Evolutionary conservation across 2,329 filamentous ascomycete genomes (phyloP), one percentile per base, ranked within the genome.

Genomic region (Coniochaeta sp.): DNA sequence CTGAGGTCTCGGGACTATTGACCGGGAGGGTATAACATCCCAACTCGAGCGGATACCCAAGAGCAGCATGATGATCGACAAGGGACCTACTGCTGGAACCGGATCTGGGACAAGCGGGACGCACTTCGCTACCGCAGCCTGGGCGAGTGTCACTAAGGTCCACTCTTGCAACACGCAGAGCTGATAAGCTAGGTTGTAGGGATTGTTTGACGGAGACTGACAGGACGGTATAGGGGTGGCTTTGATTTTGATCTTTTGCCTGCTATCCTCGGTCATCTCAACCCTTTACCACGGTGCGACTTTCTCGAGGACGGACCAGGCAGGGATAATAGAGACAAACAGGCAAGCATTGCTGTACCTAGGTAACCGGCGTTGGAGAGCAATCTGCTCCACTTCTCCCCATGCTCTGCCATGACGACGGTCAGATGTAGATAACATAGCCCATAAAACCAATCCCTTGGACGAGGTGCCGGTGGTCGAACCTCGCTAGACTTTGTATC

Each of bases 81-180:
- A 57, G 60, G 59, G 59, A 57, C 56, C 59, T 58, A 58, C 60
- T 60, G 56, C 47, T 55, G 60, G 58, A 59, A 62, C 57, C 34
- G 63, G 62, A 69, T 67, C 61, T 62, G 62, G 62, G 62, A 63
- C 59, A 62, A 52, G 54, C 57, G 58, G 59, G 54, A 60, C 57
- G 55, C 50, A 58, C 57, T 63, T 63, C 63, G 63, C 63, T 64
- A 64, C 63, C 63, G 60, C 58, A 61, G 42, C 30, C 57, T 54
- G 42, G 36, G 38, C n/a, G 58, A 24, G 7, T 3, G 38, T n/a
- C 16, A 42, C 36, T 40, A 12, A 8, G 36, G 10, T n/a, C 36
- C 36, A 40, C 36, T 40, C 36, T 12, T 12, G 17, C 36, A 40
- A n/a, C 36, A 14, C 6, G 7, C 36, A 40, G 36, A 40, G 17